Evolutionary conservation across 2,329 filamentous ascomycete species (phyloP), one percentile per base, ranked within the genome.

Genomic region (Bertia moriformis): DNA sequence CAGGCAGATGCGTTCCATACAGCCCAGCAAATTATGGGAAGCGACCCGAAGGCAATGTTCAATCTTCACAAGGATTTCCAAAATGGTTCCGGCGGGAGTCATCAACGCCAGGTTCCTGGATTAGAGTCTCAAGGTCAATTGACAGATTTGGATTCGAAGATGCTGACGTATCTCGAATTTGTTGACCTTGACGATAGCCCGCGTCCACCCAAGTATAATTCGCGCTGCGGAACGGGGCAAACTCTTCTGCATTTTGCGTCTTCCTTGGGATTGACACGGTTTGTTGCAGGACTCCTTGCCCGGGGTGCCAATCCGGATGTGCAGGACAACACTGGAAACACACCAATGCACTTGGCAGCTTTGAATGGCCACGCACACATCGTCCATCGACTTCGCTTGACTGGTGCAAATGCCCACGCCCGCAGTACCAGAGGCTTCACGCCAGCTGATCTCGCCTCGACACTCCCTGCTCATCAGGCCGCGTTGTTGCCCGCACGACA

Each of bases 171-270:
- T 42, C 63, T 91, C n/a, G 82, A 89, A 47, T 66, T 85, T 35
- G 79, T 88, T 49, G 83, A 89, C 52, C 64, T 86, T 18, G 80
- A 86, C 51, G 79, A 87, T 48, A 85, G 73, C 50, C 69, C 77
- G 3, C 69, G 80, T 44, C 67, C 70, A 47, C 72, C 81, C 13
- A 71, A 70, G 18, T 73, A 83, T 44, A 83, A 91, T 51, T 61
- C 80, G 38, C 70, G 69, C 41, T 61, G 63, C 47, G 59, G 71
- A 1, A 83, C 75, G 12, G 84, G 84, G 1, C 83, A 89, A 51
- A 86, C 82, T 1, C 79, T 93, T 69, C 69, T 93, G 44, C 84
- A 91, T 50, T 65, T 88, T 44, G 83, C 83, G 2, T 83, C 78
- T 47, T 81, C 81, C 5, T 61, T 88, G 12, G 84, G 84, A 4